Evolutionary conservation across 129 eudicot species (phyloP).

Genomic region (Artemisia annua): DNA sequence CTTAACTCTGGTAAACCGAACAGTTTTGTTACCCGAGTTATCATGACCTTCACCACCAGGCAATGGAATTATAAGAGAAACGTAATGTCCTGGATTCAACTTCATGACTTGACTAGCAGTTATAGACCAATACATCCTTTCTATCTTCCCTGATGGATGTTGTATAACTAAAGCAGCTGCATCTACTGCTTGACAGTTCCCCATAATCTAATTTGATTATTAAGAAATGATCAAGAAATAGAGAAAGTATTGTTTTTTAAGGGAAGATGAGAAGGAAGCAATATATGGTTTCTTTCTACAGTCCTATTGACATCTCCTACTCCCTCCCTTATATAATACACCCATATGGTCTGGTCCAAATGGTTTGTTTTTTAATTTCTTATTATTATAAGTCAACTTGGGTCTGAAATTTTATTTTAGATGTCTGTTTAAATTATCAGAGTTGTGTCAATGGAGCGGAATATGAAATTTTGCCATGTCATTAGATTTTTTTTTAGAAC

Average conservation of each 20-base stretch:
- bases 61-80: conserved; percentile 82
- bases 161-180: conserved; percentile 95
- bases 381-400: neutral
- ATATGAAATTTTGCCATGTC: too few species aligned
- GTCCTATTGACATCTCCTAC: conserved; percentile 1
- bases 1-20: conserved; percentile 65
- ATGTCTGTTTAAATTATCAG: too few species aligned
- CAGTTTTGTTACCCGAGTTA: conserved; percentile 39
- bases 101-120: conserved; percentile 79
- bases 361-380: neutral
- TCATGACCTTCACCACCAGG: conserved; percentile 35
- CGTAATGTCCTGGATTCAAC: conserved; percentile 90
- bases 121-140: conserved; percentile 83
- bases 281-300: conserved; percentile 24
- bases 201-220: conserved; percentile 44
- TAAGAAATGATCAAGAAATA: neutral
- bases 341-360: neutral
- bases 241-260: conserved; percentile 6
- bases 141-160: conserved; percentile 82
- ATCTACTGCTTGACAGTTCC: conserved; percentile 94
- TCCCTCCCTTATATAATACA: conserved; percentile 32
- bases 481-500: too few species aligned
- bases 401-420: too few species aligned
- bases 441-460: too few species aligned
- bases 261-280: conserved; percentile 27